Conservation (phyloP, 2,329 filamentous ascomycete genomes). For the Fusarium sp. region DNA sequence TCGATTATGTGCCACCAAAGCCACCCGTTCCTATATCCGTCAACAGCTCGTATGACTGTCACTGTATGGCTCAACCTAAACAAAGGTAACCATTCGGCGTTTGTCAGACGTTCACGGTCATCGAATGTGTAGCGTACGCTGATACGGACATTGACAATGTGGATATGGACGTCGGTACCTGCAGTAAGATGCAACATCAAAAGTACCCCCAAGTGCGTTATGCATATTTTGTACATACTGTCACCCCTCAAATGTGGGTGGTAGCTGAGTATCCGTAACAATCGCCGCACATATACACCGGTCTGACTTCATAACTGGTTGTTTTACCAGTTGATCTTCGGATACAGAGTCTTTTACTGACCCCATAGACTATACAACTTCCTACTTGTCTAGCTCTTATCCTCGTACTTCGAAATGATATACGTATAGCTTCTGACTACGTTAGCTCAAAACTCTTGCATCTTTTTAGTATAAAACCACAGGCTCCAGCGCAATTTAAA, state of each 20-base stretch:
- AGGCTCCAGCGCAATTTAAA: slow-evolving; percentile 43
- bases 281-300: background rate
- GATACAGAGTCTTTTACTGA: background rate
- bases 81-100: slow-evolving; percentile 29
- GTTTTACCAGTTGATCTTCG: background rate
- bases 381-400: background rate
- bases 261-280: background rate
- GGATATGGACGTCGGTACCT: slow-evolving; percentile 34
- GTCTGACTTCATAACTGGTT: background rate
- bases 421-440: slow-evolving; percentile 8
- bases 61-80: slow-evolving; percentile 33
- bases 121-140: slow-evolving; percentile 19
- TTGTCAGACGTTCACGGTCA: slow-evolving; percentile 19
- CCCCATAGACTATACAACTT: background rate
- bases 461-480: slow-evolving; percentile 6
- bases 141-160: slow-evolving; percentile 9
- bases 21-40: slow-evolving; percentile 32
- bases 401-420: background rate
- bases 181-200: slow-evolving; percentile 41
- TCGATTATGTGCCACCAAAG: slow-evolving; percentile 19
- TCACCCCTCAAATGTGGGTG: slow-evolving; percentile 13
- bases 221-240: slow-evolving; percentile 17
- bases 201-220: slow-evolving; percentile 8
- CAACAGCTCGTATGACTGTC: slow-evolving; percentile 39
- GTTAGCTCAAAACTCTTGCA: background rate